A percentile compares a stretch with the other conserved stretches of the same genome.
These are phyloP conservation scores for Alternaria atra DNA, from an alignment of 2,329 filamentous ascomycete species.

Conservation along the genomic window DNA sequence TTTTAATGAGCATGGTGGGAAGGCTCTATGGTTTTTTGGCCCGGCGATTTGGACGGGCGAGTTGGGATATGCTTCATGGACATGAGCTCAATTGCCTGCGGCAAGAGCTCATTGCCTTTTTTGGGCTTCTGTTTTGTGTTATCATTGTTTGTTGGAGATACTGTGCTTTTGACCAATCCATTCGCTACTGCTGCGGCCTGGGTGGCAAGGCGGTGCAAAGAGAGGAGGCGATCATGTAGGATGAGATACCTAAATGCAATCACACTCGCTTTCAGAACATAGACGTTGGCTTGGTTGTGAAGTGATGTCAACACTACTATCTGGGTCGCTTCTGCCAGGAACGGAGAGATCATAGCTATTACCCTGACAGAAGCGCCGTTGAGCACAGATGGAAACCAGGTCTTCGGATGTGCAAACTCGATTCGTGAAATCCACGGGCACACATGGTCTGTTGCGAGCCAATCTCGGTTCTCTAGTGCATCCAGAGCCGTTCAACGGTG, in stretches of 20 bases:
- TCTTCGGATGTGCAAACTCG: no score
- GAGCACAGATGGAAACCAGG: no score
- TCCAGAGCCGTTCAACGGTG: constrained; percentile 15
- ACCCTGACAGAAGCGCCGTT: no score
- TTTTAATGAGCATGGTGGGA: constrained; percentile 47
- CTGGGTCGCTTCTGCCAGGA: not conserved
- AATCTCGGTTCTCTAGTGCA: constrained; percentile 3
- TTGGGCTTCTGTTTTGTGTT: constrained; percentile 33
- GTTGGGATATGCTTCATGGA: constrained; percentile 27
- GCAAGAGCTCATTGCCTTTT: constrained; percentile 49
- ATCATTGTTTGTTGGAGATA: constrained; percentile 18
- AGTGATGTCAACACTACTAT: not conserved
- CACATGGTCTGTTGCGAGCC: not conserved
- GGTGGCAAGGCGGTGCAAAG: constrained; percentile 10
- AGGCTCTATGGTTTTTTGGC: constrained; percentile 34
- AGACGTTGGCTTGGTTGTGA: not conserved
- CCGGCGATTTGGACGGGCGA: constrained; percentile 22
- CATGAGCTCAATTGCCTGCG: constrained; percentile 47
- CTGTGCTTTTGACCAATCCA: constrained; percentile 13
- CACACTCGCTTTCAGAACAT: constrained; percentile 42
- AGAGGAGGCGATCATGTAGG: constrained; percentile 39
- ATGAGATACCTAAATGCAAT: constrained; percentile 49
- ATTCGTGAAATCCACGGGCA: no score
- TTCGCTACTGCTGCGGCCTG: constrained; percentile 22
- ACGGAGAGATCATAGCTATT: not conserved